These are phyloP conservation scores for Eucalyptus cloeziana DNA, from an alignment of 345 rosid genomes.

Conservation along the genomic window DNA sequence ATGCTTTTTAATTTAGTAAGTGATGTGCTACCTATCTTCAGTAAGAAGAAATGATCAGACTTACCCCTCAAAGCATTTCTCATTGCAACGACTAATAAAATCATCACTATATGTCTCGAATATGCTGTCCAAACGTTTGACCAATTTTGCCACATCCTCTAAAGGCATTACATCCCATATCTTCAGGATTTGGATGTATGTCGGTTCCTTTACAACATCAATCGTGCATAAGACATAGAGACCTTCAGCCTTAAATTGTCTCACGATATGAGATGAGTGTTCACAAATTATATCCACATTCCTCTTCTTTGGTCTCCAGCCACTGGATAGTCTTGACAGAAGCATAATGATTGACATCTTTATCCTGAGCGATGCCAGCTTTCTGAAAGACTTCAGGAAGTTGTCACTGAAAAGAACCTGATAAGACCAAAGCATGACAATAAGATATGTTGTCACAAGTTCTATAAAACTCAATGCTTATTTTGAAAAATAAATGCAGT, in stretches of 20 bases:
- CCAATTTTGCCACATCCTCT: conserved; percentile 21
- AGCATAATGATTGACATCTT: conserved; percentile 12
- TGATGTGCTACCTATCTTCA: not conserved
- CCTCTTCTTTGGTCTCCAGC: conserved; percentile 39
- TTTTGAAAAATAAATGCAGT: not conserved
- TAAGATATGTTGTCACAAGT: not conserved
- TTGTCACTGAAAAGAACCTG: conserved; percentile 41
- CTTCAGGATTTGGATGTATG: conserved; percentile 31
- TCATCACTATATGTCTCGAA: conserved; percentile 22
- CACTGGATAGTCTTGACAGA: conserved; percentile 23
- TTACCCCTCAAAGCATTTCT: conserved; percentile 42
- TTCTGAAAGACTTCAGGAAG: conserved; percentile 36
- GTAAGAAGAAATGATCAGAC: not conserved
- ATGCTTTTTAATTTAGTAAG: not conserved
- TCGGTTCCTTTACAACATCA: conserved; percentile 19
- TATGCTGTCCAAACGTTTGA: conserved; percentile 23
- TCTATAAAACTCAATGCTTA: not conserved
- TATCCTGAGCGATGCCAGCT: conserved; percentile 2
- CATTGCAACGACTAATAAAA: conserved; percentile 26
- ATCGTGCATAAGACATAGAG: conserved; percentile 22
- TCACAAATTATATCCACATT: conserved; percentile 12
- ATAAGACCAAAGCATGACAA: not conserved
- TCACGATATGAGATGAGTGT: conserved; percentile 20
- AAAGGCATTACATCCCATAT: conserved; percentile 41
- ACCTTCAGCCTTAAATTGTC: conserved; percentile 26